Conservation (phyloP, 2,329 filamentous ascomycete genomes). For the Seiridium cupressi region DNA sequence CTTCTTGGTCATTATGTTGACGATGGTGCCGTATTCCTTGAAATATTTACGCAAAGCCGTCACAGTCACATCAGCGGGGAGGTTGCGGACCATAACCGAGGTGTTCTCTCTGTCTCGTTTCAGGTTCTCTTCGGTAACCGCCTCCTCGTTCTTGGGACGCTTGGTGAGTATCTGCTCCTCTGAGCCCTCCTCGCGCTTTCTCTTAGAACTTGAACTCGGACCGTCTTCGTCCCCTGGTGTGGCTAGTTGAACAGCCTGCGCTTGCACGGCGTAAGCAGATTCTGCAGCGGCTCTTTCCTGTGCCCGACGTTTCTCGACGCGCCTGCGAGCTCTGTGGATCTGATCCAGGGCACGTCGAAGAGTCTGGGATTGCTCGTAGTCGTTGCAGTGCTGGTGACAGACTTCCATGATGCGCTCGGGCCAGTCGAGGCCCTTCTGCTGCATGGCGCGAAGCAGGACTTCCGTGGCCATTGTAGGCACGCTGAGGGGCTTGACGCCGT, state of each 20-base stretch:
- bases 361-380: conserved; percentile 78
- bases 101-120: conserved; percentile 91
- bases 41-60: conserved; percentile 85
- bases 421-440: conserved; percentile 65
- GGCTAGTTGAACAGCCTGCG: conserved; percentile 32
- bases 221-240: conserved; percentile 32
- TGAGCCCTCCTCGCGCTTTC: conserved; percentile 67
- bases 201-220: conserved; percentile 58
- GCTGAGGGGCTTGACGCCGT: conserved; percentile 46
- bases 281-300: conserved; percentile 62
- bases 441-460: conserved; percentile 70
- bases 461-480: conserved; percentile 73
- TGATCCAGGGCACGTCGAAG: conserved; percentile 73
- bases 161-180: conserved; percentile 61
- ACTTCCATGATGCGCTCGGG: conserved; percentile 74
- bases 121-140: conserved; percentile 35
- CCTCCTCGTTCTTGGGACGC: conserved; percentile 55
- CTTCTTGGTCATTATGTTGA: conserved; percentile 67
- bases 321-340: conserved; percentile 66
- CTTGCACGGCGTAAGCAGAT: conserved; percentile 43
- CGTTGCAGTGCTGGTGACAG: conserved; percentile 79
- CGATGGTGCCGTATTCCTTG: conserved; percentile 82
- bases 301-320: conserved; percentile 61
- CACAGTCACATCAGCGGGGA: conserved; percentile 69
- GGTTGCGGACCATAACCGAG: conserved; percentile 75